Evolutionary conservation across 202 grass and related monocot species (phyloP).

Genomic region (Elaeis oleifera): DNA sequence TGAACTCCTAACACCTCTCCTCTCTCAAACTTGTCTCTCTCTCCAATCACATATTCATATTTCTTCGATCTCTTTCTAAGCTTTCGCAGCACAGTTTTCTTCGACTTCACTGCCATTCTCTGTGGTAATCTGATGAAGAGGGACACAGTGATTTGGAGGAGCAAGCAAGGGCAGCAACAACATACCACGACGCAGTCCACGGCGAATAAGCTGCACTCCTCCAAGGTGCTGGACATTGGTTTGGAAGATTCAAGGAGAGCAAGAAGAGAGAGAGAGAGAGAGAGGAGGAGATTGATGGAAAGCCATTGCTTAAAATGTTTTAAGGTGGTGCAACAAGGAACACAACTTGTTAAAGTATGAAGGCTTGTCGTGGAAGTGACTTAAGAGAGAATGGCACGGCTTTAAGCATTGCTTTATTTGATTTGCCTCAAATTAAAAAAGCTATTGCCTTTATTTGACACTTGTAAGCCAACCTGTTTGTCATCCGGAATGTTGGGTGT

Average conservation of each 20-base stretch:
- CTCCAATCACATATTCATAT: slow-evolving; percentile 8
- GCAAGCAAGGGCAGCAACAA: slow-evolving; percentile 79
- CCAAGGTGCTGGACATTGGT: slow-evolving; percentile 18
- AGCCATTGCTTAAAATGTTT: slow-evolving; percentile 9
- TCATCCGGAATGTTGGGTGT: no score
- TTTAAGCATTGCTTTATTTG: slow-evolving; percentile 34
- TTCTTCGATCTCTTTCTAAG: slow-evolving; percentile 29
- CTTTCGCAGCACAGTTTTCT: slow-evolving; percentile 48
- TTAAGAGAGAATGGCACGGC: slow-evolving; percentile 11
- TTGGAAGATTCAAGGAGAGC: neutral
- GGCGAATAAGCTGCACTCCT: slow-evolving; percentile 45
- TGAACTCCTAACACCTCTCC: slow-evolving; percentile 7
- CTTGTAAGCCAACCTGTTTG: slow-evolving; percentile 34
- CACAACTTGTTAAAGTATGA: neutral
- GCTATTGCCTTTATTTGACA: slow-evolving; percentile 44
- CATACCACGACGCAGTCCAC: slow-evolving; percentile 89
- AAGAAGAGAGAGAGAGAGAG: slow-evolving; percentile 3
- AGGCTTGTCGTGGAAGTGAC: slow-evolving; percentile 31
- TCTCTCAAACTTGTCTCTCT: slow-evolving; percentile 8
- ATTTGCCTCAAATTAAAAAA: neutral
- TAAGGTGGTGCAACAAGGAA: no score
- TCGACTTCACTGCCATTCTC: slow-evolving; percentile 57
- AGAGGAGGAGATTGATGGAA: slow-evolving; percentile 10
- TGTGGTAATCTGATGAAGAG: slow-evolving; percentile 65
- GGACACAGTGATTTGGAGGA: slow-evolving; percentile 82